Conservation (phyloP, 139 green algal species). For the Pleodorina starrii region DNA sequence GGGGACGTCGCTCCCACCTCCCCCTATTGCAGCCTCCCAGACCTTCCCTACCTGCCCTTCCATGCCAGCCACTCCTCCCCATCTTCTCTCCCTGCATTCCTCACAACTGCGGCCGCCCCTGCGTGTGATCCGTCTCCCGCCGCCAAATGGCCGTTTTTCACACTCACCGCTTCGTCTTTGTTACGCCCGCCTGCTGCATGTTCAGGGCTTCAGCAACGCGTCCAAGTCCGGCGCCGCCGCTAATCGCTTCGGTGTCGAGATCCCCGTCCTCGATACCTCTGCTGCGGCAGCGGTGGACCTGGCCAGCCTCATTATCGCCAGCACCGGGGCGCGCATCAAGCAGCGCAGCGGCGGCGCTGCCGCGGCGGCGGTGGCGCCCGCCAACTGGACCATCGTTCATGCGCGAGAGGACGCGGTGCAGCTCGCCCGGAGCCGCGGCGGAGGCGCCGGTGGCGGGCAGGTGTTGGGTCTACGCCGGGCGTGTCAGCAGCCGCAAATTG, state of each 20-base stretch:
- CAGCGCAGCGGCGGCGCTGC: neutral
- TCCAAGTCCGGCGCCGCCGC: neutral
- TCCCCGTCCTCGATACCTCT: slow-evolving; percentile 51
- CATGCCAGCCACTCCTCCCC: no score
- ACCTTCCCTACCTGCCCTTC: no score
- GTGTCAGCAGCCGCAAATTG: slow-evolving; percentile 46
- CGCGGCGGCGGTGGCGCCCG: neutral
- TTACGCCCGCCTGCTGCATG: no score
- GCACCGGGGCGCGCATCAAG: neutral
- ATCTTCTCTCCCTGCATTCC: no score
- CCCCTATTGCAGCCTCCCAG: no score
- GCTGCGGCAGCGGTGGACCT: slow-evolving; percentile 39
- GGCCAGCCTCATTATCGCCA: neutral
- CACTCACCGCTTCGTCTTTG: no score
- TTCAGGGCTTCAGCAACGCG: slow-evolving; percentile 39
- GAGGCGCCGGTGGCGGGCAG: neutral
- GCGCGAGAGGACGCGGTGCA: slow-evolving; percentile 47
- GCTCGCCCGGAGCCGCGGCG: neutral
- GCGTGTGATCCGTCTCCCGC: no score
- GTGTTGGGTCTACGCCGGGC: slow-evolving; percentile 55
- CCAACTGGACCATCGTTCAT: slow-evolving; percentile 45
- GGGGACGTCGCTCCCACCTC: no score
- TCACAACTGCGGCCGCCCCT: no score
- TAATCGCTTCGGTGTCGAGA: slow-evolving; percentile 60
- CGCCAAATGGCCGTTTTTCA: no score